A percentile compares a stretch with the other conserved stretches of the same genome.
Evolutionary conservation across 2,329 filamentous ascomycete species (phyloP).

Genomic region (Cladosporium oxysporum): DNA sequence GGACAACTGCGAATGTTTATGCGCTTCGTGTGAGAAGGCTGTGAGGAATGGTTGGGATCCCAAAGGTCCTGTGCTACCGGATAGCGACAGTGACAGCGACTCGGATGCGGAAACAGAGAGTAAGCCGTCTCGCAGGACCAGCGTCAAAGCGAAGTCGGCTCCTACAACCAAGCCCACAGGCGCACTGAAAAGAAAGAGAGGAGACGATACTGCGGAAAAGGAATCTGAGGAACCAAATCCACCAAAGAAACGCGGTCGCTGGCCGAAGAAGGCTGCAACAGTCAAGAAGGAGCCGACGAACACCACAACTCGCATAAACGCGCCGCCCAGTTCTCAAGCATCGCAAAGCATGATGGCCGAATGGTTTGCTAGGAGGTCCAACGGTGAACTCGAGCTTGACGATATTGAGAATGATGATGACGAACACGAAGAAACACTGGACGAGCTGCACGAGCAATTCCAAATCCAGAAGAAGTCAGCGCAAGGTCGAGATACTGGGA

Average conservation of each 20-base stretch:
- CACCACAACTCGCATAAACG: neutral
- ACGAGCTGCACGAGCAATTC: constrained; percentile 4
- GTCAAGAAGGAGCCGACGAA: neutral
- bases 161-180: neutral
- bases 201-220: constrained; percentile 22
- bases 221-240: neutral
- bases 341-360: constrained; percentile 18
- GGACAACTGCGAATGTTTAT: constrained; percentile 92
- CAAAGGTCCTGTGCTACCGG: constrained; percentile 33
- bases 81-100: constrained; percentile 40
- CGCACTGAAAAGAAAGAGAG: constrained; percentile 25
- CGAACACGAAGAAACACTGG: neutral
- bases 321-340: neutral
- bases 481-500: neutral
- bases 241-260: constrained; percentile 15
- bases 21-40: constrained; percentile 77
- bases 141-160: neutral
- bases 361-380: constrained; percentile 15
- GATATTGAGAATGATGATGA: neutral
- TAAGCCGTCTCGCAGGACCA: constrained; percentile 20
- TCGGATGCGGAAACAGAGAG: constrained; percentile 34
- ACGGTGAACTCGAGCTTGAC: constrained; percentile 22
- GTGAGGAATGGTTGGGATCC: constrained; percentile 80
- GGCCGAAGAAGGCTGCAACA: neutral
- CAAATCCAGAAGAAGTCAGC: neutral